Conservation (phyloP, 73 alveolate species). For the Tetrahymena malaccensis region DNA sequence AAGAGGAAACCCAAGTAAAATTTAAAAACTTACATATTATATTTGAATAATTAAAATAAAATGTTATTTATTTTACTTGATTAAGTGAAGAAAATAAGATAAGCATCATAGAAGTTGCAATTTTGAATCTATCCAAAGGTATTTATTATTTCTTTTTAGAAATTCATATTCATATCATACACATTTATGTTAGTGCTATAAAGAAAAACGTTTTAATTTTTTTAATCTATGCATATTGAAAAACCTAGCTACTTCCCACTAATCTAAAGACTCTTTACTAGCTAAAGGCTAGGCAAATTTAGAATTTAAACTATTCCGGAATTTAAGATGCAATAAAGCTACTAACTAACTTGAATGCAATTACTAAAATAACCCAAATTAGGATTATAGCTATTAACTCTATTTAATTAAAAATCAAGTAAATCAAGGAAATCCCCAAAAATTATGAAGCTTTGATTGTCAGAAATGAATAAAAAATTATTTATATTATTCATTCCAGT, state of each 20-base stretch:
- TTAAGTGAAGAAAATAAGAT: neutral
- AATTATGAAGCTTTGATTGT: neutral
- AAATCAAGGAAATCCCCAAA: neutral
- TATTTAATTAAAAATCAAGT: neutral
- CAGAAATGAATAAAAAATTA: neutral
- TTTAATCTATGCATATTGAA: neutral
- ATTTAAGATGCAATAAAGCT: neutral
- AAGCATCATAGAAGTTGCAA: neutral
- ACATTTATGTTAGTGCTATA: neutral
- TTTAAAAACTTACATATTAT: too few relatives aligned
- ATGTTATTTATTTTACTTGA: neutral
- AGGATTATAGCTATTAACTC: neutral
- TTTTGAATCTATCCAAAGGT: neutral
- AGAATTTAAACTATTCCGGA: neutral
- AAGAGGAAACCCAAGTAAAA: too few relatives aligned
- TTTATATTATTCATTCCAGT: neutral
- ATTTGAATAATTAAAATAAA: too few relatives aligned
- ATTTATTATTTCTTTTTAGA: neutral
- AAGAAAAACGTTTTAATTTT: neutral
- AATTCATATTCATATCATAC: neutral
- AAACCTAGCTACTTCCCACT: neutral
- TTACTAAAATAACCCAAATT: neutral
- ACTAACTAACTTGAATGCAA: neutral
- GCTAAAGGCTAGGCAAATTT: neutral
- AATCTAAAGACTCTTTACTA: neutral